Conservation (phyloP, 2,329 filamentous ascomycete species). For the Fusarium armeniacum region DNA sequence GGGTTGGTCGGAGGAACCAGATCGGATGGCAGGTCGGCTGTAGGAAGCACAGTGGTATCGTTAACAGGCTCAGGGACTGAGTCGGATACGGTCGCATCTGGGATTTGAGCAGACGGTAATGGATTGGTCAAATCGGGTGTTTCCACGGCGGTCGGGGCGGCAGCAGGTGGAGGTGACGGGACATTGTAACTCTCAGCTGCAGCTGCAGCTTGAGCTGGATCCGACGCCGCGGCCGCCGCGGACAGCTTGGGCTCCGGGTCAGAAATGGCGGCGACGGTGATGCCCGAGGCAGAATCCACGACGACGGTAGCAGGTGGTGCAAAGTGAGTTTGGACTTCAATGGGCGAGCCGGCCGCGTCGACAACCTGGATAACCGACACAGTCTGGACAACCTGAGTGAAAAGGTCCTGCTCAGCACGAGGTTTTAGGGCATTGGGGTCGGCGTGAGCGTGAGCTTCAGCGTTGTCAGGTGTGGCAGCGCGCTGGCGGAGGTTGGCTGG, state of each 20-base stretch:
- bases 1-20: conserved; percentile 16
- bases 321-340: conserved; percentile 61
- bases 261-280: conserved; percentile 55
- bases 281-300: conserved; percentile 55
- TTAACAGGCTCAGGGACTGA: conserved; percentile 32
- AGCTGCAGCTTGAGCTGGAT: conserved; percentile 41
- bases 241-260: conserved; percentile 45
- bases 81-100: conserved; percentile 35
- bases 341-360: conserved; percentile 62
- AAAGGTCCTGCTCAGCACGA: conserved; percentile 48
- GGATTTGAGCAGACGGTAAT: conserved; percentile 32
- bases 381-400: conserved; percentile 67
- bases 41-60: conserved; percentile 35
- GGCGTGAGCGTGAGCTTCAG: conserved; percentile 27
- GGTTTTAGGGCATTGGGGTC: conserved; percentile 38
- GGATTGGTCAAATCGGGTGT: conserved; percentile 43
- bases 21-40: conserved; percentile 33
- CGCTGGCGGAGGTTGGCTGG: conserved; percentile 35
- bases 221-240: conserved; percentile 44
- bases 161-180: conserved; percentile 32
- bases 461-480: conserved; percentile 44
- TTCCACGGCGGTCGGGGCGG: conserved; percentile 36
- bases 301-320: conserved; percentile 57
- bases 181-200: conserved; percentile 45
- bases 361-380: conserved; percentile 68